Evolutionary conservation across 2,329 filamentous ascomycete genomes (phyloP).

Genomic region (Sordariomycetes sp.): DNA sequence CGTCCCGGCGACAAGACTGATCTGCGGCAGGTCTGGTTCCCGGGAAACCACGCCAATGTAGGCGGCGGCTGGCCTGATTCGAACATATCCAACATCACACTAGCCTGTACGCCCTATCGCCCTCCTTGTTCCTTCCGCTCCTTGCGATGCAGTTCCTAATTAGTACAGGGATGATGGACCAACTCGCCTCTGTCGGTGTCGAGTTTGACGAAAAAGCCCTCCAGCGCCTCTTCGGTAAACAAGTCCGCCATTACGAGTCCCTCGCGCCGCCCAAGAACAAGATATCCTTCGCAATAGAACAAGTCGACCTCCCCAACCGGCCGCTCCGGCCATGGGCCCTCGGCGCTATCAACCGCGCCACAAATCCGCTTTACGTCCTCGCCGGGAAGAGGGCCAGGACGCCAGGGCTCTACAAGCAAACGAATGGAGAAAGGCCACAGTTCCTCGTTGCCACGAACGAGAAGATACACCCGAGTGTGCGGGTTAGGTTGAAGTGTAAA

Average conservation of each 20-base stretch:
- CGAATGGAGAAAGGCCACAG: constrained; percentile 19
- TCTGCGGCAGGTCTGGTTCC: constrained; percentile 49
- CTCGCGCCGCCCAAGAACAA: constrained; percentile 3
- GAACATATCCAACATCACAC: constrained; percentile 24
- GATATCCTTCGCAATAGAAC: constrained; percentile 28
- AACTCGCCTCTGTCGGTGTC: constrained; percentile 34
- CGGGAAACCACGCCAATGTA: constrained; percentile 57
- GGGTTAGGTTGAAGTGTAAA: constrained; percentile 34
- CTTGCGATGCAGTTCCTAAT: not conserved
- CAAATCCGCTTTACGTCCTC: constrained; percentile 27
- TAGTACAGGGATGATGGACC: constrained; percentile 39
- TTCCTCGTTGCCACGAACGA: constrained; percentile 40
- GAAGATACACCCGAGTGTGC: constrained; percentile 38
- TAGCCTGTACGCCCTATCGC: constrained; percentile 17
- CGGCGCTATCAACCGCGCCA: constrained; percentile 25
- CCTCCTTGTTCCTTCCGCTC: not conserved
- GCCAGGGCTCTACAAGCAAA: constrained; percentile 33
- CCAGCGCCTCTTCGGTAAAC: constrained; percentile 6
- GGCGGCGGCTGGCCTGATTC: constrained; percentile 52
- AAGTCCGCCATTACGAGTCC: constrained; percentile 17
- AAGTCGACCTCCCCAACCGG: constrained; percentile 30
- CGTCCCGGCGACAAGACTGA: constrained; percentile 24
- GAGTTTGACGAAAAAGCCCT: constrained; percentile 24
- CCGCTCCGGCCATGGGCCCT: constrained; percentile 35
- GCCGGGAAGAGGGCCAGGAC: constrained; percentile 26